Percentiles rank a stretch among this genome's conserved stretches.
These are phyloP conservation scores for Termitomyces sp. DNA, from an alignment of 1,284 basidiomycete genomes.

Conservation along the genomic window DNA sequence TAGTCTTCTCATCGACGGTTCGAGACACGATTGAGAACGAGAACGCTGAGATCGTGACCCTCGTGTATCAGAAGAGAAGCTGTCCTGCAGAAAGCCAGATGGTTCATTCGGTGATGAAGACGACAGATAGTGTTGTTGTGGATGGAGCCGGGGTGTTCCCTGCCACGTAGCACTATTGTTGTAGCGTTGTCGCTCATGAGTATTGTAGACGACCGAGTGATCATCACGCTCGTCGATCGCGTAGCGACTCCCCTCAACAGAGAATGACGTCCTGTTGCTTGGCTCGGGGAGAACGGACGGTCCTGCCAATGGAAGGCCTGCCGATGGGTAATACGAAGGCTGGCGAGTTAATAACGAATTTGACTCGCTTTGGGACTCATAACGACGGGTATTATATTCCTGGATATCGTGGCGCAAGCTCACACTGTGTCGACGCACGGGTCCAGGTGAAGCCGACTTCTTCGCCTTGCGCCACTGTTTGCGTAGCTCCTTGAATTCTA, in stretches of 20 bases:
- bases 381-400: constrained; percentile 22
- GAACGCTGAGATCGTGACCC: constrained; percentile 11
- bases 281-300: constrained; percentile 18
- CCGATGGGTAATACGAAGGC: constrained; percentile 8
- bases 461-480: constrained; percentile 94
- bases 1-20: constrained; percentile 26
- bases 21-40: constrained; percentile 19
- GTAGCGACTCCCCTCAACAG: constrained; percentile 30
- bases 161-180: constrained; percentile 30
- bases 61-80: constrained; percentile 20
- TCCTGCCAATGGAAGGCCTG: constrained; percentile 10
- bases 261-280: constrained; percentile 25
- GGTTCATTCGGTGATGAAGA: constrained; percentile 20
- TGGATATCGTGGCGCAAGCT: constrained; percentile 23
- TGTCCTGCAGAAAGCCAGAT: constrained; percentile 9
- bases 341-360: constrained; percentile 12
- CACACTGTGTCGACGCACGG: constrained; percentile 27
- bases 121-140: constrained; percentile 18
- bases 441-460: constrained; percentile 51
- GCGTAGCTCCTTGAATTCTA: constrained; percentile 97
- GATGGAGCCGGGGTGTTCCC: constrained; percentile 14
- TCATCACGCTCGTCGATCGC: constrained; percentile 29
- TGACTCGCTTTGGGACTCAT: constrained; percentile 8
- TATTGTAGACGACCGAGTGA: constrained; percentile 21
- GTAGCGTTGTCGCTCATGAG: constrained; percentile 25